Base-by-base conservation (phyloP, 352 stramenopile species). In the Phytophthora quininea region DNA sequence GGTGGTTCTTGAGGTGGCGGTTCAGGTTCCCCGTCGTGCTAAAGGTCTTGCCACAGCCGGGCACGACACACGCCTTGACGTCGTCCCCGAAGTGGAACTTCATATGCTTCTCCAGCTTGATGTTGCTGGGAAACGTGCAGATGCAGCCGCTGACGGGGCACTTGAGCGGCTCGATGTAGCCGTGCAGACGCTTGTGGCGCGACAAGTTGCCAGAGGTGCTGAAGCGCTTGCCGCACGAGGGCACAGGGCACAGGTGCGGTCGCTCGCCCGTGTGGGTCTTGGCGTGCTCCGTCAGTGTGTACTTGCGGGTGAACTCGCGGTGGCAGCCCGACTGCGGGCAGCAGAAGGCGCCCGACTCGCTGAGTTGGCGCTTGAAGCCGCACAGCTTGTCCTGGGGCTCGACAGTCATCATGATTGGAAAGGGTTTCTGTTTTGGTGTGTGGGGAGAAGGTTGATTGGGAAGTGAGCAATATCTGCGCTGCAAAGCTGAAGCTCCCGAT, bases 151-250 rank as follows among this genome's bases (percentile, higher is more conserved):
- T 31, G 2, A 69, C 54, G 14, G 62, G 62, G 19, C 62, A 69
- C 46, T 54, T 14, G 38, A 69, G 55, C 35, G 54, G 71, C 62
- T 71, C 67, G 49, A 63, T 71, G 62, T 62, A 69, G 30, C 62
- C 62, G 57, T 79, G 71, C 3, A 79, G 66, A 10, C 67, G 62
- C 49, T 73, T 78, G 43, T 82, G 74, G 2, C 74, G 68, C 31
- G 73, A 73, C 24, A 80, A 64, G 62, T 82, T 82, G 50, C 74
- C 74, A 6, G 68, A 72, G n/a, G 74, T 82, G 38, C 68, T 82
- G 64, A 82, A 82, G 35, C 71, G 70, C 66, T 80, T 82, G 58
- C 62, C 68, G 38, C 74, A 82, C 7, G 60, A 53, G 27, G 10
- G 46, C 32, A 72, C 64, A 2, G 57, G 51, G 58, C 75, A 83